phyloP scores from a whole-genome alignment of 164 flowering plant species.

The Aristolochia californica region DNA sequence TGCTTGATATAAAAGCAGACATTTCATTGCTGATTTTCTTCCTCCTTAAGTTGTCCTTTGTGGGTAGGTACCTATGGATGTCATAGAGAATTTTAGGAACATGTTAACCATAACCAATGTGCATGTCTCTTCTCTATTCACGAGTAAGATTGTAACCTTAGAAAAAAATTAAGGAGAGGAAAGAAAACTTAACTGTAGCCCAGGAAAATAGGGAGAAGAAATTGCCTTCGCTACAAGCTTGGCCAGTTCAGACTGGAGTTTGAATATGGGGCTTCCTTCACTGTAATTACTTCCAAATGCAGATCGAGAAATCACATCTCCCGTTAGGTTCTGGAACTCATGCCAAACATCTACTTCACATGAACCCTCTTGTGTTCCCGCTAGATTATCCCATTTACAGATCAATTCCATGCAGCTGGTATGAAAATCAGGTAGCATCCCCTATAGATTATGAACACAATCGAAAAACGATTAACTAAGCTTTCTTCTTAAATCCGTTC shows the following conservation, averaged over 20 bases:
- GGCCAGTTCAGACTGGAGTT: conserved; percentile 14
- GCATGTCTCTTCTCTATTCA: no score
- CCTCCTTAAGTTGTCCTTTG: conserved; percentile 17
- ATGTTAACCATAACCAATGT: no score
- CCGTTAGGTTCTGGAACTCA: conserved; percentile 10
- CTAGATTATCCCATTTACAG: conserved; percentile 12
- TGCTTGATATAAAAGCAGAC: background rate
- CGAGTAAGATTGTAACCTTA: no score
- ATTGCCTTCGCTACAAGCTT: background rate
- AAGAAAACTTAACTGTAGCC: conserved; percentile 14
- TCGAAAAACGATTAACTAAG: no score
- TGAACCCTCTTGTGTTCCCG: background rate
- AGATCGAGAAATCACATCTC: conserved; percentile 14
- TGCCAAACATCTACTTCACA: conserved; percentile 16
- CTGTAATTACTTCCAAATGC: conserved; percentile 15
- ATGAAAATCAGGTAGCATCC: conserved; percentile 13
- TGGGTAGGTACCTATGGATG: conserved; percentile 17
- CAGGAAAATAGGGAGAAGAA: conserved; percentile 3
- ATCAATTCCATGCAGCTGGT: conserved; percentile 10
- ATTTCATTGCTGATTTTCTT: conserved; percentile 12
- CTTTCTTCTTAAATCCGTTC: no score
- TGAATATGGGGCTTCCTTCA: conserved; percentile 16
- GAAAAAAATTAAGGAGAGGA: no score
- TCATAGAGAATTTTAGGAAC: no score
- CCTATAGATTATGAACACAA: background rate